A percentile compares a stretch with the other conserved stretches of the same genome.
phyloP scores from a whole-genome alignment of 805 yeast species.

The Teunomyces aglyptinius region DNA sequence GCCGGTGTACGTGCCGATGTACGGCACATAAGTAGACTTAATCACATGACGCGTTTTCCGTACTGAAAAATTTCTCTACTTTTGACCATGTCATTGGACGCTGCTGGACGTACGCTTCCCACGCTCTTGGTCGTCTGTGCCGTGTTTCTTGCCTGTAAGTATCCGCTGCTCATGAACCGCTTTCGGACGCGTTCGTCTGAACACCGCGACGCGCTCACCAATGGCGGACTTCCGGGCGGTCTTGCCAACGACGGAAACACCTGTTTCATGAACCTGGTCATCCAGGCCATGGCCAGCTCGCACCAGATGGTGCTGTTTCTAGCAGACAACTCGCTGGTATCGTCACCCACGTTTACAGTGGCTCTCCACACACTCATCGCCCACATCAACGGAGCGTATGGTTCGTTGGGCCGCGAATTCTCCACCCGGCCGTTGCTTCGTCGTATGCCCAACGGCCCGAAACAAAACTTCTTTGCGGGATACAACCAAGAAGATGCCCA shows the following conservation, averaged over 20 bases:
- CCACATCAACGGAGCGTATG: conserved; percentile 57
- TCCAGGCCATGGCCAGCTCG: conserved; percentile 80
- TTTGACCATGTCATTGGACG: not conserved
- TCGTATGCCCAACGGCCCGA: conserved; percentile 75
- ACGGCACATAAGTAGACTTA: no score
- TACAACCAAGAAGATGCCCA: conserved; percentile 97
- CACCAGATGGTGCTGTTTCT: conserved; percentile 56
- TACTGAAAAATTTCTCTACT: no score
- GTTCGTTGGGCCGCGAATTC: conserved; percentile 54
- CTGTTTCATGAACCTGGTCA: conserved; percentile 89
- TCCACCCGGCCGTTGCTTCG: conserved; percentile 59
- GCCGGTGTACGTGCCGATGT: conserved; percentile 23
- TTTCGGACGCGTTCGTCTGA: conserved; percentile 19
- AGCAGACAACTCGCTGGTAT: conserved; percentile 20
- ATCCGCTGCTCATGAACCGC: not conserved
- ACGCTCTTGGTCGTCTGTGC: not conserved
- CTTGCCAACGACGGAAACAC: conserved; percentile 88
- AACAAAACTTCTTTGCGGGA: conserved; percentile 72
- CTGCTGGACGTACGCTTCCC: not conserved
- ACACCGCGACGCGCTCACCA: conserved; percentile 42
- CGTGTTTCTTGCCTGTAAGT: not conserved
- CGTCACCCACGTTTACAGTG: conserved; percentile 35
- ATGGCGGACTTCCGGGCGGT: conserved; percentile 78
- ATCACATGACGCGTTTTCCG: no score
- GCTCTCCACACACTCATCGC: conserved; percentile 52